These are phyloP conservation scores for Physcomitrellopsis africana DNA, from an alignment of 225 moss, liverwort and hornwort species.

Conservation along the genomic window DNA sequence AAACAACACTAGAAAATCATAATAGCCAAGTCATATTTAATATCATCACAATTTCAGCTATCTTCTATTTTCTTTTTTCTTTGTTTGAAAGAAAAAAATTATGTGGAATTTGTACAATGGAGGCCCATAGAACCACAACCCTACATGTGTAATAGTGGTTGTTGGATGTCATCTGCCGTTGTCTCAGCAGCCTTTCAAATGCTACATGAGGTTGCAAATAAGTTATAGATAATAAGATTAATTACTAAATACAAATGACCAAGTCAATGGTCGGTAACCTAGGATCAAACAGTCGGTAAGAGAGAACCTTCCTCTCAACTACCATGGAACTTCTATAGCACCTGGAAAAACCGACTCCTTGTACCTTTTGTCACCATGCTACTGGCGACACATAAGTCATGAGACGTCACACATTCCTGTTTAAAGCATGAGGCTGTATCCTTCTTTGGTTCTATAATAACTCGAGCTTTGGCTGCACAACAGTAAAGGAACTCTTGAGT, in stretches of 20 bases:
- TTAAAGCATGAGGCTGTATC: slow-evolving; percentile 8
- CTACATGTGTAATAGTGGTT: no score
- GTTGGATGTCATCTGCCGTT: no score
- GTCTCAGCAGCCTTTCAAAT: no score
- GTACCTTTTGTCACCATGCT: not conserved
- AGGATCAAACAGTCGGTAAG: slow-evolving; percentile 18
- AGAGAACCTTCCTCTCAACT: not conserved
- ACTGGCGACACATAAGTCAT: not conserved
- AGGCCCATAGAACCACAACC: no score
- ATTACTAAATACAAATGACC: not conserved
- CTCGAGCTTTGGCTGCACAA: not conserved
- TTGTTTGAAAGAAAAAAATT: no score
- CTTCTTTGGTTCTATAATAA: not conserved
- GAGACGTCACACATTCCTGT: slow-evolving; percentile 26
- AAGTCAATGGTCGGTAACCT: slow-evolving; percentile 34
- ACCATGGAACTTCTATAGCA: not conserved
- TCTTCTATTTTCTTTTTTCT: no score
- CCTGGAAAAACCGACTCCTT: slow-evolving; percentile 2
- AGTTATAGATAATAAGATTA: no score
- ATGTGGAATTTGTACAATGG: no score
- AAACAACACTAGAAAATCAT: no score
- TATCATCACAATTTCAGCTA: no score
- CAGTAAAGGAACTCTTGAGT: slow-evolving; percentile 6
- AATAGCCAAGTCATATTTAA: no score
- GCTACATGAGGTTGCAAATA: no score